These are phyloP conservation scores for Rhodofomes roseus DNA, from an alignment of 1,284 basidiomycete species.

Conservation along the genomic window DNA sequence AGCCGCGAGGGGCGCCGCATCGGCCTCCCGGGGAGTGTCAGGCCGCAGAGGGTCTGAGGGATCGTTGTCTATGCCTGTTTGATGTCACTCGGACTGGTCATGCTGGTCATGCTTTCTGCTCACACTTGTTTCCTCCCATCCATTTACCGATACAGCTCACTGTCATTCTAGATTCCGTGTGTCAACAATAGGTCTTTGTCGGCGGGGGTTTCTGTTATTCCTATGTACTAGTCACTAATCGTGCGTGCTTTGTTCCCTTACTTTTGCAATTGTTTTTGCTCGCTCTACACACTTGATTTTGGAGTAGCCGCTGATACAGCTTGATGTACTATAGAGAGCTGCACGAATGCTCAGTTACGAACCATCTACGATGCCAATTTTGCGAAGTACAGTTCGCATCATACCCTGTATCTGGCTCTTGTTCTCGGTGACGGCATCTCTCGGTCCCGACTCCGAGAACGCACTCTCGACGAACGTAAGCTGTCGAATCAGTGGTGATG, in stretches of 20 bases:
- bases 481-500: too few species aligned
- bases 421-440: too few species aligned
- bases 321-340: not conserved
- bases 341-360: not conserved
- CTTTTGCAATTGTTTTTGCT: not conserved
- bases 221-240: not conserved
- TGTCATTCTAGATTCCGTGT: not conserved
- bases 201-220: not conserved
- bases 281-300: not conserved
- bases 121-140: not conserved
- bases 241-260: not conserved
- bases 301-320: not conserved
- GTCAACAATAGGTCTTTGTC: not conserved
- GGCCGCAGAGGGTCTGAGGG: conserved; percentile 5
- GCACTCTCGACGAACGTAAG: too few species aligned
- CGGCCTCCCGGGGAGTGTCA: conserved; percentile 6
- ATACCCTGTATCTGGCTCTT: too few species aligned
- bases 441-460: too few species aligned
- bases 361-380: not conserved
- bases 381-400: too few species aligned
- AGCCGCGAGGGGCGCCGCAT: conserved; percentile 4
- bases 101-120: conserved; percentile 1
- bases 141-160: not conserved
- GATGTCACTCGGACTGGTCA: not conserved
- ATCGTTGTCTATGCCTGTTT: not conserved